Conservation (phyloP, 1,284 basidiomycete genomes). For the Heliocybe sulcata region DNA sequence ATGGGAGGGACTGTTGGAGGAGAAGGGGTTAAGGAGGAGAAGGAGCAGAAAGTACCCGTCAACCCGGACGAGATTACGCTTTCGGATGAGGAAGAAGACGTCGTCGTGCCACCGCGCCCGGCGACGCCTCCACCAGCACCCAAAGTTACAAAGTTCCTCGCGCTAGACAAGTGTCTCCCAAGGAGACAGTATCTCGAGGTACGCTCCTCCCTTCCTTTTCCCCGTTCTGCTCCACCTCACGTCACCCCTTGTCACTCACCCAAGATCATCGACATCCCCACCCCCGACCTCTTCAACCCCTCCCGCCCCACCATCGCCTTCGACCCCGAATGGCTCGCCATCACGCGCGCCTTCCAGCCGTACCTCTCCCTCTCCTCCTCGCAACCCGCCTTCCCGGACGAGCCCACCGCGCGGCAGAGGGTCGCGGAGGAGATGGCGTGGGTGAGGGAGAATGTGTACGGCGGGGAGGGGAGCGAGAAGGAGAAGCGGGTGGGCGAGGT, state of each 20-base stretch:
- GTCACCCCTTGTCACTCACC: conserved; percentile 57
- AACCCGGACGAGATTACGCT: conserved; percentile 73
- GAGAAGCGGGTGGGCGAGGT: conserved; percentile 40
- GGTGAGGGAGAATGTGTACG: conserved; percentile 52
- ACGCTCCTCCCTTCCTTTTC: conserved; percentile 8
- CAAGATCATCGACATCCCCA: conserved; percentile 16
- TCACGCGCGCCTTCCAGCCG: conserved; percentile 81
- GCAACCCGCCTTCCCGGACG: conserved; percentile 54
- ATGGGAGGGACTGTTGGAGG: conserved; percentile 9
- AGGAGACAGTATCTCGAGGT: conserved; percentile 84
- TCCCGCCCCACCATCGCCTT: conserved; percentile 42
- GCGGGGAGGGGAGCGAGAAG: conserved; percentile 22
- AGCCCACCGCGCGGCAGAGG: conserved; percentile 44
- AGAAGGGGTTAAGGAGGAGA: neutral
- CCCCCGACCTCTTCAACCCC: conserved; percentile 6
- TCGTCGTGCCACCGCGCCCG: conserved; percentile 26
- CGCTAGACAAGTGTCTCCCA: conserved; percentile 89
- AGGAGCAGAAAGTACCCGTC: neutral
- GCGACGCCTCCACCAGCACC: conserved; percentile 22
- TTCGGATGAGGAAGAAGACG: conserved; percentile 50
- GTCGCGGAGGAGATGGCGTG: conserved; percentile 62
- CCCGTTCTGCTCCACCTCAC: neutral
- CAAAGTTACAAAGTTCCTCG: conserved; percentile 73
- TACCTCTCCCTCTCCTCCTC: conserved; percentile 54
- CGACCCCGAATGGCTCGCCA: conserved; percentile 92